Base-by-base conservation (phyloP, 192 early-diverging fungal genomes). In the Polychytrium aggregatum region DNA sequence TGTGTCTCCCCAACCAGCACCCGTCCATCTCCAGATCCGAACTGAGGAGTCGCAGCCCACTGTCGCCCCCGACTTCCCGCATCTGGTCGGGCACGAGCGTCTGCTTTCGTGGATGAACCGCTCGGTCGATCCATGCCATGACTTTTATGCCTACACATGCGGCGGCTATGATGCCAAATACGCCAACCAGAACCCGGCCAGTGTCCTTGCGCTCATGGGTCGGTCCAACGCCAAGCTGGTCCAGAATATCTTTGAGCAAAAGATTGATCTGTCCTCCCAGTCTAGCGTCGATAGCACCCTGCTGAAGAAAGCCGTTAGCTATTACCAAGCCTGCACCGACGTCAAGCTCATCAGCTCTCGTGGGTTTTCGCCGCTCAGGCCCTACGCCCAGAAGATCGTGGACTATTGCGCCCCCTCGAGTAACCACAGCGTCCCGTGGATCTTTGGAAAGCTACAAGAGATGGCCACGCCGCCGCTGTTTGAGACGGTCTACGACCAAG, bases 141-240 rank as follows among this genome's bases (percentile, higher is more conserved):
- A 72, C 39, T 72, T 72, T 45, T 72, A 59, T 50, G 26, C 28
- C 26, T 56, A 65, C 40, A 41, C 65, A 16, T 72, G 70, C 47
- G 55, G 58, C 20, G 58, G 62, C 11, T 72, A 66, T 25, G 27
- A 31, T 2, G 37, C 63, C 18, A 21, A 36, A 17, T 62, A 65
- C 46, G 24, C 20, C 10, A 29, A 49, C n/a, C 24, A 53, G 16
- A 22, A 11, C 11, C 30, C 54, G 10, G 52, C 40, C 14, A 51
- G 62, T 36, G 51, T 64, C 6, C 50, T 70, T 13, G 40, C 40
- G 28, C 30, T 70, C 24, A 70, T 70, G 67, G 22, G 44, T 16
- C 25, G 41, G 37, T 51, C 48, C 13, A 63, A 58, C 42, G 38
- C 50, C 41, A 46, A 22, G 6, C 13, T 22, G 3, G 11, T 16